Base-by-base conservation (phyloP, 495 filamentous ascomycete species). In the Aspergillus sclerotioniger region DNA sequence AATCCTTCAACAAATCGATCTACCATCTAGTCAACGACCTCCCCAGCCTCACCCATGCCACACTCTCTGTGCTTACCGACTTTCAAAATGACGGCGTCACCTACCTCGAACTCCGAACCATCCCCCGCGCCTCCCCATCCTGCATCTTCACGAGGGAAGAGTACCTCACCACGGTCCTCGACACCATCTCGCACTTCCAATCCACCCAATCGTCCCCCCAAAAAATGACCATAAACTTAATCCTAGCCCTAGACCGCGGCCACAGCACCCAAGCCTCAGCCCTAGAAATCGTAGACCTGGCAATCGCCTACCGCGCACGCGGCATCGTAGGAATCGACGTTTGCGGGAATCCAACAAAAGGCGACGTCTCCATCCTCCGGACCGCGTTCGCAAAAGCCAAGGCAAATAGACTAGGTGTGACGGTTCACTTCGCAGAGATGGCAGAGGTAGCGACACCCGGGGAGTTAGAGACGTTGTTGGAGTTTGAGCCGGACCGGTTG, bases 51-150 rank as follows among this genome's bases (percentile, higher is more conserved):
- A 66, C 67, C 56, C 81, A 81, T 68, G 82, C 88, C 49, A 92
- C 90, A 7, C 75, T 73, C 44, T 79, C 83, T 29, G 89, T 94
- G 8, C 79, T 94, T n/a, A 60, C 74, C 25, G 82, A 87, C 70
- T 96, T 94, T 62, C 76, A 80, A 46, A 65, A 63, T 21, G 90
- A 94, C 58, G 88, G 88, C 28, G 87, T 93, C 10, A 79, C 84
- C 44, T 93, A 95, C 64, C 79, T 92, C 29, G 91, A 95, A 63
- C 81, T 95, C 6, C 85, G 91, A 28, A 92, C 90, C 6, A 94
- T 90, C 4, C 90, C 91, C 4, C 81, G 90, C 39, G 76, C 80
- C 7, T 79, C 84, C 28, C 76, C 81, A 2, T 60, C 63, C 15
- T 75, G 74, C 13, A 68, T 71, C 21, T 69, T 91, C 15, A 82